These are phyloP conservation scores for Gastrolobium villosum DNA, from an alignment of 306 rosid species.

Conservation along the genomic window DNA sequence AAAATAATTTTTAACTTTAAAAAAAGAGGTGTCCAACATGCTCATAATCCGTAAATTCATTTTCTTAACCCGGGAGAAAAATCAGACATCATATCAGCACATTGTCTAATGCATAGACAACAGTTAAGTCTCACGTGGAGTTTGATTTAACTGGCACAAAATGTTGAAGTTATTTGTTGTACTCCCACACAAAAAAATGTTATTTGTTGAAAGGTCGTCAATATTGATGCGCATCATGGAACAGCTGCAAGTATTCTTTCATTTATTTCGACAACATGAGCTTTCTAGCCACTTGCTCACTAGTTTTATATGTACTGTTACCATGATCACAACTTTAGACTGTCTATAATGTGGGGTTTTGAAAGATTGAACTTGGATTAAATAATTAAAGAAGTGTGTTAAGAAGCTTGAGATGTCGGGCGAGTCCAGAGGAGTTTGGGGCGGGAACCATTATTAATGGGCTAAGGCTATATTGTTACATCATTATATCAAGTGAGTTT, in stretches of 20 bases:
- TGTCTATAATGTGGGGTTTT: conserved; percentile 16
- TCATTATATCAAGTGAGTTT: no score
- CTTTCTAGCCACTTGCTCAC: not conserved
- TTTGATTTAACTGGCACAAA: not conserved
- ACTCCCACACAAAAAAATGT: no score
- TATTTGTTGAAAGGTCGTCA: conserved; percentile 9
- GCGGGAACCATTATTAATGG: no score
- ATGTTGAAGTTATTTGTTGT: no score
- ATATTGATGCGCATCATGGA: not conserved
- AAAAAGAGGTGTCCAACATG: no score
- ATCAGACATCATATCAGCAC: not conserved
- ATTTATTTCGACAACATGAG: conserved; percentile 30
- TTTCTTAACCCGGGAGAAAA: no score
- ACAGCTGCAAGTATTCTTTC: not conserved
- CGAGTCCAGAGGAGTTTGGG: no score
- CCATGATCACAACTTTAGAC: not conserved
- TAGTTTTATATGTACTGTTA: not conserved
- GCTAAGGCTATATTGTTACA: no score
- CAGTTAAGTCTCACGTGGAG: conserved; percentile 35
- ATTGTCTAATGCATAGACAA: not conserved
- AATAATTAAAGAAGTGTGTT: not conserved
- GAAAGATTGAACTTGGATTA: not conserved
- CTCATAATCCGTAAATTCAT: no score
- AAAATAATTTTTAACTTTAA: no score
- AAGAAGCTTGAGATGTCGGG: no score